Base-by-base conservation (phyloP, 1,139 yeast genomes). In the Hanseniaspora gamundiae region DNA sequence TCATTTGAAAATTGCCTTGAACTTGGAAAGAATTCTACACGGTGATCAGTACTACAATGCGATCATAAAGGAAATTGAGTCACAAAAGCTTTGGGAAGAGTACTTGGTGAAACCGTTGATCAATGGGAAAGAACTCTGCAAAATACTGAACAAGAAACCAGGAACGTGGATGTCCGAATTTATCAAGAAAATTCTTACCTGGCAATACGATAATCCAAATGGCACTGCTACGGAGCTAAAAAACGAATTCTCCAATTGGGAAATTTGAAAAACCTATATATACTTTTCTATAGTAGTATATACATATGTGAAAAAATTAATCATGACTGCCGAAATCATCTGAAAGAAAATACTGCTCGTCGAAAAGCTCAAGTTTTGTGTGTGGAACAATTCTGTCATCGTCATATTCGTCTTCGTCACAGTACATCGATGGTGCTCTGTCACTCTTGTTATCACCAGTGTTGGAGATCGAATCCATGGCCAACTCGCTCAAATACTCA, bases 101-200 rank as follows among this genome's bases (percentile, higher is more conserved):
- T 69, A 72, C 51, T 56, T 54, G 2, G 51, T 76, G 43, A 77
- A 71, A 50, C 77, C 81, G 2, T 52, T 80, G 22, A 59, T 81
- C 14, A 83, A 83, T 57, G 96, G 96, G 19, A 84, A 79, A 51
- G 71, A 74, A 28, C 60, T 86, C 41, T 65, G 73, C 42, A 64
- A 68, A 41, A 63, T 68, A 14, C 62, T 81, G 20, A 63, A 69
- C 14, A 67, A 66, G 46, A 81, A 80, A 56, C 86, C 91, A 0
- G 97, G 97, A 0, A 87, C 88, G 4, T 86, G 95, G 95, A 69
- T 86, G 70, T 69, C 76, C 8, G 62, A 63, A 26, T 64, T 78
- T 10, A 71, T 75, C 47, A 75, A 74, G 13, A 62, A 69, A 39
- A 70, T 84, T 8, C 59, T 85, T 39, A 62, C 68, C 13, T 81